Percentiles rank a stretch among this genome's conserved stretches.
Conservation (phyloP, 306 rosid species). For the Rosa lucieae region DNA sequence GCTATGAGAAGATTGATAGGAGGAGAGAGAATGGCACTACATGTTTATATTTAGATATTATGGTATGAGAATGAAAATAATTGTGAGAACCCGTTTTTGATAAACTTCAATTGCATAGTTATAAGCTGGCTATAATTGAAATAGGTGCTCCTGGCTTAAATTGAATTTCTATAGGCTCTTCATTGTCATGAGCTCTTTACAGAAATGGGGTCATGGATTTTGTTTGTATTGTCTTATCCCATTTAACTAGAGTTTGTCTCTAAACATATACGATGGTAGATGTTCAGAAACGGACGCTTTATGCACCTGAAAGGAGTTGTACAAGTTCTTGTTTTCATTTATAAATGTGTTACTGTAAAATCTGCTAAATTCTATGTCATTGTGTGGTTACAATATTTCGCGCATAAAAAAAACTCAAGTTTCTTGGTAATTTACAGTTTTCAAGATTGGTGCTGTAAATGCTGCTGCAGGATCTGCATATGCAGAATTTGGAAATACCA, state of each 20-base stretch:
- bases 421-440: constrained; percentile 55
- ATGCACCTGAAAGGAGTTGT: neutral
- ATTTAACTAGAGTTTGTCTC: neutral
- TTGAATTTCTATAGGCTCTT: neutral
- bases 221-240: neutral
- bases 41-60: neutral
- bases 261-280: neutral
- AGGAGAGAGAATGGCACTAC: neutral
- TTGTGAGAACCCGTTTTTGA: neutral
- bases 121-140: neutral
- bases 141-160: neutral
- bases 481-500: constrained; percentile 92
- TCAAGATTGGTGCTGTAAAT: constrained; percentile 93
- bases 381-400: neutral
- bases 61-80: neutral
- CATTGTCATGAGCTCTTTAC: neutral
- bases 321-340: neutral
- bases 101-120: neutral
- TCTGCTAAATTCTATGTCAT: neutral
- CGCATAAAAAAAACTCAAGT: neutral
- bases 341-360: no score
- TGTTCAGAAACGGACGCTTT: neutral
- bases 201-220: neutral
- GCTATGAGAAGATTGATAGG: neutral
- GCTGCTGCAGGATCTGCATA: constrained; percentile 97